These are phyloP conservation scores for Bertia moriformis DNA, from an alignment of 2,329 filamentous ascomycete genomes.

Conservation along the genomic window DNA sequence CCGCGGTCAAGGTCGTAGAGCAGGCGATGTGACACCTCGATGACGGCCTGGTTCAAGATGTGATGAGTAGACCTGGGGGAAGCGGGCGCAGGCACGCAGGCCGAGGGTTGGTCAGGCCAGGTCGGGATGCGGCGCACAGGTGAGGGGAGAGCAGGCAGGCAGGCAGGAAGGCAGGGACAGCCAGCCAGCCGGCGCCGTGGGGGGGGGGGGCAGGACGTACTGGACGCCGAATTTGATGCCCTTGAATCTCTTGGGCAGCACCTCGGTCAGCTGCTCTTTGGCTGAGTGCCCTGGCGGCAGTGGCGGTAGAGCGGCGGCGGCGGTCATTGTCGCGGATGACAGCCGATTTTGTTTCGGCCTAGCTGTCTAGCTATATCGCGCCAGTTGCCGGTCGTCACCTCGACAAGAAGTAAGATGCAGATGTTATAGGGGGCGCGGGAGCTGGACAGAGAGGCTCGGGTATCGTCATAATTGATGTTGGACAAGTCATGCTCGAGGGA, in stretches of 20 bases:
- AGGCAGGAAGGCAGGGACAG: constrained; percentile 2
- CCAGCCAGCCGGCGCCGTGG: constrained; percentile 8
- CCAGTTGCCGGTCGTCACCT: too few relatives aligned
- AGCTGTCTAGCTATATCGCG: too few relatives aligned
- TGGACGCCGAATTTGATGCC: constrained; percentile 89
- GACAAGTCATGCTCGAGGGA: too few relatives aligned
- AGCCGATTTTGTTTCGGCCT: too few relatives aligned
- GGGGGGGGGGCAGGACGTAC: constrained; percentile 40
- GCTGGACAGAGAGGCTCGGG: too few relatives aligned
- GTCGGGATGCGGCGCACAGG: constrained; percentile 2
- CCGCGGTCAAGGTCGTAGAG: constrained; percentile 80
- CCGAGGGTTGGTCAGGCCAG: too few relatives aligned
- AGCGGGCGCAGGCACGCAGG: constrained; percentile 2
- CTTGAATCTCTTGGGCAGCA: constrained; percentile 79
- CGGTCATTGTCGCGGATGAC: neutral
- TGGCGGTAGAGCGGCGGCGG: constrained; percentile 11
- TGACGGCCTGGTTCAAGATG: constrained; percentile 85
- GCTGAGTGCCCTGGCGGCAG: constrained; percentile 20
- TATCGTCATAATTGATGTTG: too few relatives aligned
- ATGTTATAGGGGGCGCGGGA: too few relatives aligned
- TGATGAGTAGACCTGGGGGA: constrained; percentile 66
- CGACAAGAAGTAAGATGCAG: too few relatives aligned
- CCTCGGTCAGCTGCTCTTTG: constrained; percentile 84
- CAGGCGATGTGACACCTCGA: constrained; percentile 82
- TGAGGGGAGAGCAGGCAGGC: neutral